Percentiles rank a stretch among this genome's conserved stretches.
These are phyloP conservation scores for Cymbidium sinense DNA, from an alignment of 106 monocot species.

Conservation along the genomic window DNA sequence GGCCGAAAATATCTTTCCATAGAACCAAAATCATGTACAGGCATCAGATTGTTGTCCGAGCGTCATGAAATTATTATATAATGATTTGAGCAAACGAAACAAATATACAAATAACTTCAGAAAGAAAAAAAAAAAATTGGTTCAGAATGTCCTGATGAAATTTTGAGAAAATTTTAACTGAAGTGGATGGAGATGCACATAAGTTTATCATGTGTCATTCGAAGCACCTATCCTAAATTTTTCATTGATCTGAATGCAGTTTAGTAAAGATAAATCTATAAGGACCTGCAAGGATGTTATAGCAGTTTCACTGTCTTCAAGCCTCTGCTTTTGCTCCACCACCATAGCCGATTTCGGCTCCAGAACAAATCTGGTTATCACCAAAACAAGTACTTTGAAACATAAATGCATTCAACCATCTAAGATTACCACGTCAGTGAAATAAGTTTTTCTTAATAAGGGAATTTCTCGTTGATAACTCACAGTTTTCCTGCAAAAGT, in stretches of 20 bases:
- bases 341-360: constrained; percentile 67
- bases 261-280: not conserved
- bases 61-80: too few relatives aligned
- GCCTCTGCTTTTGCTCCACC: constrained; percentile 71
- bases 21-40: not conserved
- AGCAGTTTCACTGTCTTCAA: constrained; percentile 71
- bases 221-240: too few relatives aligned
- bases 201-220: too few relatives aligned
- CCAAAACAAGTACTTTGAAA: constrained; percentile 4
- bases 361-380: constrained; percentile 59
- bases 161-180: too few relatives aligned
- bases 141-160: too few relatives aligned
- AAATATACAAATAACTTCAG: not conserved
- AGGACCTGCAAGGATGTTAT: constrained; percentile 65
- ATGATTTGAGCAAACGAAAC: not conserved
- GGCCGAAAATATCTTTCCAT: too few relatives aligned
- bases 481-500: constrained; percentile 76
- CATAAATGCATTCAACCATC: not conserved
- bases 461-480: constrained; percentile 20
- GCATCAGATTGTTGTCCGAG: not conserved
- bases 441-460: not conserved
- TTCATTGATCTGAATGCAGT: too few relatives aligned
- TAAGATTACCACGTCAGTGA: not conserved
- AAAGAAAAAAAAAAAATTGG: too few relatives aligned
- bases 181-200: too few relatives aligned